Percentiles rank a stretch among this genome's conserved stretches.
Evolutionary conservation across 352 stramenopile genomes (phyloP).

Genomic region (Phytopythium delawarense): DNA sequence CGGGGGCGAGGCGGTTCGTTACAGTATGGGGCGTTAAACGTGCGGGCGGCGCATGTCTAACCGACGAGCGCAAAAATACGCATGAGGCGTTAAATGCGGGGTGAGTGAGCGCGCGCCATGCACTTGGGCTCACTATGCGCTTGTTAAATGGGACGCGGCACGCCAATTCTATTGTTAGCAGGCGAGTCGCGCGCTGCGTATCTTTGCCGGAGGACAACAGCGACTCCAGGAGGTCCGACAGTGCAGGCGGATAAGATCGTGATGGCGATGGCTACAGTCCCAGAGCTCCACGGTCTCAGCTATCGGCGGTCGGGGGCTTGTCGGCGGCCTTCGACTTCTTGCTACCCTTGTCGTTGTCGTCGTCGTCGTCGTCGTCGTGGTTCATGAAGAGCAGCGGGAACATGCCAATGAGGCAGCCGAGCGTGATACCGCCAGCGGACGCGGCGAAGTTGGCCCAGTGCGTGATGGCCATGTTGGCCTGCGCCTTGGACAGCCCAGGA

Average conservation of each 20-base stretch:
- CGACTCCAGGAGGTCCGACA: neutral
- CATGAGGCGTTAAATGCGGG: neutral
- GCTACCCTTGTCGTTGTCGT: slow-evolving; percentile 31
- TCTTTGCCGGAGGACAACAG: slow-evolving; percentile 1
- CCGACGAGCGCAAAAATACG: slow-evolving; percentile 6
- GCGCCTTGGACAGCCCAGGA: slow-evolving; percentile 66
- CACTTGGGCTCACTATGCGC: neutral
- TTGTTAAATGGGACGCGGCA: neutral
- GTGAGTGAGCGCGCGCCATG: neutral
- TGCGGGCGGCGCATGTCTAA: neutral
- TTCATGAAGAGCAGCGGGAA: slow-evolving; percentile 88
- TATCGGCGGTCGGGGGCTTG: neutral
- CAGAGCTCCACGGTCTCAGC: neutral
- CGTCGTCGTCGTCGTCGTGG: slow-evolving; percentile 58
- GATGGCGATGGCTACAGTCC: too few species aligned
- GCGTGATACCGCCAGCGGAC: slow-evolving; percentile 75
- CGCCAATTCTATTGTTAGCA: neutral
- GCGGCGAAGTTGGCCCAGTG: slow-evolving; percentile 75
- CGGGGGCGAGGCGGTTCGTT: neutral
- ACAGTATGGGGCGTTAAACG: slow-evolving; percentile 3
- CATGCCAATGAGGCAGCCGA: slow-evolving; percentile 90
- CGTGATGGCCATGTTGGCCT: slow-evolving; percentile 72
- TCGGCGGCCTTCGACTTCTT: slow-evolving; percentile 9
- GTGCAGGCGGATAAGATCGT: neutral
- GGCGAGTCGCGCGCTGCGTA: slow-evolving; percentile 1